Base-by-base conservation (phyloP, 768 basidiomycete species). In the Hortiboletus campestris region DNA sequence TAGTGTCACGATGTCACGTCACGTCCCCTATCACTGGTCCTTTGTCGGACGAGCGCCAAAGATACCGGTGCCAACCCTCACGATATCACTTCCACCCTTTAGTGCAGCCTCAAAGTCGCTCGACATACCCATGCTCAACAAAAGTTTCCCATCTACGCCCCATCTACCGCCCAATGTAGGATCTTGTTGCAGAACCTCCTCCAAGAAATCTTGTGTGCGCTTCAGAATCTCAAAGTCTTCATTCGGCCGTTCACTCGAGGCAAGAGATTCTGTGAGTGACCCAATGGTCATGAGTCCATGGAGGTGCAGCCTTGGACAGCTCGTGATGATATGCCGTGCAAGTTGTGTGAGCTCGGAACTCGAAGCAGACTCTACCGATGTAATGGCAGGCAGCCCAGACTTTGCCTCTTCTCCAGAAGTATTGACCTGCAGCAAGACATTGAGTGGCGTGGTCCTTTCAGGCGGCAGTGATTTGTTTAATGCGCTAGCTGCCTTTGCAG, bases 221-320 rank as follows among this genome's bases (percentile, higher is more conserved):
- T 79, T 84, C 52, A 97, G 77, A 20, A 68, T 71, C 57, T 81
- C 80, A 63, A 98, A 98, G 70, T 98, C 95, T 2, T 79, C 78
- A 63, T 89, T 88, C 35, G 74, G 74, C 54, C 75, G 73, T 36
- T 69, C 75, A 0, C 59, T 52, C 1, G 69, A 73, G 25, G 61
- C 51, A 31, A 89, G 77, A 3, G 92, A 94, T 58, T 84, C 79
- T 36, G 84, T 79, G 49, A 91, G 78, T 17, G 93, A 84, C 1
- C 97, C 97, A 62, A 99, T 98, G 2, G 97, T 98, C 97, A 99
- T 99, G 46, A 99, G 74, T 5, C 97, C 97, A 48, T 85, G 83
- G 5, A 98, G 75, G 20, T 77, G 81, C 31, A 99, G 79, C 17
- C 75, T 77, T 2, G 91, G 89, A 71, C 97, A 99, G 31, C 78